Base-by-base conservation (phyloP, 2,329 filamentous ascomycete species). In the Scleromitrula shiraiana region DNA sequence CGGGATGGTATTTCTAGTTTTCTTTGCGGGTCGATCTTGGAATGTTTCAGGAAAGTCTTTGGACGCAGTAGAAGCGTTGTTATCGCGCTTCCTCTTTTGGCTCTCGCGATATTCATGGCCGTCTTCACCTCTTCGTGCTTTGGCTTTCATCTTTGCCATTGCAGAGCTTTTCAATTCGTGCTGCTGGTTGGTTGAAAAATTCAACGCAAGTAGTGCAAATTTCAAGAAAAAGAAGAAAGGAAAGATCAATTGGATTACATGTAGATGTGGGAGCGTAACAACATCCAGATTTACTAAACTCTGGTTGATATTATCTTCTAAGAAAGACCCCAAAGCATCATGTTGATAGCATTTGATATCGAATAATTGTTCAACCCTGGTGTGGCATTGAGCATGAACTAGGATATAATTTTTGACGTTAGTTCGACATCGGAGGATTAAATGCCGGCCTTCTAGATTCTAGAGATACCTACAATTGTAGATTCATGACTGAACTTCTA, bases 51-150 rank as follows among this genome's bases (percentile, higher is more conserved):
- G 36, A 36, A 40, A 33, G 37, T 26, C 50, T 29, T 38, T 36
- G 29, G 30, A 50, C 7, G n/a, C 33, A 9, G 42, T 10, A 29
- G 32, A 24, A 29, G 22, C 32, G 22, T 5, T 19, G 14, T 32
- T 37, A 20, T 50, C 49, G 12, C 27, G 36, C 22, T 50, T 41
- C 23, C 42, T 38, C 43, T 47, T 49, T 26, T 36, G 33, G 4
- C 19, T 36, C 33, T 36, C 33, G 15, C 33, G n/a, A 17, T 17
- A 8, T 17, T n/a, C 33, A 17, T 17, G 17, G 15, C 33, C 33
- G 19, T n/a, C 17, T 17, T 9, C n/a, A 9, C 33, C 33, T 22
- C 10, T 17, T 9, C 33, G n/a, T 17, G 33, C 33, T 36, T 17
- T 19, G 10, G 6, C 33, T 10, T 36, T 36, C 33, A 7, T 17